Base-by-base conservation (phyloP, 2,329 filamentous ascomycete species). In the Ophiostoma himal-ulmi region DNA sequence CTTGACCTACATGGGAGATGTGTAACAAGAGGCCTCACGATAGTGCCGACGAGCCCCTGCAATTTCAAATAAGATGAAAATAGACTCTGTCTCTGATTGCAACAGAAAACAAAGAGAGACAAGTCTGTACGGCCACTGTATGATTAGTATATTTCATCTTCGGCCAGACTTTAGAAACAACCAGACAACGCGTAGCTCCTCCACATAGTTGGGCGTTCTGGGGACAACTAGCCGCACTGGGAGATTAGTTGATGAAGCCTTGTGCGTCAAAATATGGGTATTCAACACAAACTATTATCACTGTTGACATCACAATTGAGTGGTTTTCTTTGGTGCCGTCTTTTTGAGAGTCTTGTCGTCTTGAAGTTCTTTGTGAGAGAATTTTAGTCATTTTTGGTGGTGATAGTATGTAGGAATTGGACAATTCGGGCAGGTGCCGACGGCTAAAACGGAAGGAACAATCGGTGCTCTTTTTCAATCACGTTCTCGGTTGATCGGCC, bases 151-250 rank as follows among this genome's bases (percentile, higher is more conserved):
- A 5, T 7, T 26, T 20, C 26, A 13, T 57, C 52, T 57, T 26
- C 52, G 52, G 26, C 52, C 52, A 22, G 52, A 65, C 22, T 48
- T 7, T n/a, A 30, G 14, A 62, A 22, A 57, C 30, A 22, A 57
- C 52, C 57, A 34, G 57, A 64, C 65, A 65, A 70, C 69, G 69
- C 69, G 69, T 70, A 70, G 68, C 65, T 68, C 69, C 66, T 65
- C 69, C 69, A 70, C 69, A 65, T 13, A 20, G 36, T 52, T 37
- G 62, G 68, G 60, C 37, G 52, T 60, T 80, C 62, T 60, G n/a
- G 69, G 41, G 62, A 39, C 52, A n/a, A 57, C n/a, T 62, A 62
- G 26, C 57, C 57, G 57, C 26, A 62, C 26, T 6, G 22, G 39
- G 26, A 67, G 22, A 67, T 67, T 44, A 57, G 52, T 20, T 30